Evolutionary conservation across 108 stramenopile genomes (phyloP), one percentile per base, ranked within the genome.

Genomic region (Aureococcus anophagefferens): DNA sequence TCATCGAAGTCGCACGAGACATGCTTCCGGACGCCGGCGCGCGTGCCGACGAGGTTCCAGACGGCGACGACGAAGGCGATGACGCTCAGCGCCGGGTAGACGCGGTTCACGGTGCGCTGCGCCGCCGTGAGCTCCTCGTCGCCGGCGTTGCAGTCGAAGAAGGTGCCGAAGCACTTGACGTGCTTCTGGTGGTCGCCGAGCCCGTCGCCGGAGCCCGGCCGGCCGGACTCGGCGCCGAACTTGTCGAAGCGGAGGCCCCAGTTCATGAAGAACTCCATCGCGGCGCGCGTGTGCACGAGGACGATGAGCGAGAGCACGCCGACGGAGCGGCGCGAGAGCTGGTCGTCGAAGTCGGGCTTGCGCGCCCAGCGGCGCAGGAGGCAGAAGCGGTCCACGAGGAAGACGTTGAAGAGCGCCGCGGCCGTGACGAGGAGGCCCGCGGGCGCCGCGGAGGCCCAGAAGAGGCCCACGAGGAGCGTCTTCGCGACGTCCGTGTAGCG

Each of bases 401-500:
- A 84, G 45, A 63, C 32, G 28, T 44, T 64, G 30, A 65, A 21
- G 69, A 84, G 75, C 33, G 83, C 80, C 9, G 40, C 35, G 28
- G 76, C 71, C n/a, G 78, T 74, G 34, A 84, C 45, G 62, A 84
- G 37, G 32, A 84, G 79, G 5, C 75, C 77, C 14, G 71, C 72
- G 40, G 83, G 83, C 18, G 74, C 62, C 28, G 80, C 46, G 0
- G 79, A 65, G 45, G 68, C 36, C 73, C 80, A 82, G 74, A 82
- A 84, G n/a, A 84, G 32, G 4, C 81, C 81, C 34, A 84, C 79
- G 64, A 83, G 73, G 63, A 83, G 29, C 31, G 81, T 82, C 80
- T 84, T 84, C 64, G 77, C 40, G 66, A 84, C 68, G 74, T 79
- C 81, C 28, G 83, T 82, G 77, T 84, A 84, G 7, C 79, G 45